These are phyloP conservation scores for Candida nanaspora DNA, from an alignment of 805 yeast species.

Conservation along the genomic window DNA sequence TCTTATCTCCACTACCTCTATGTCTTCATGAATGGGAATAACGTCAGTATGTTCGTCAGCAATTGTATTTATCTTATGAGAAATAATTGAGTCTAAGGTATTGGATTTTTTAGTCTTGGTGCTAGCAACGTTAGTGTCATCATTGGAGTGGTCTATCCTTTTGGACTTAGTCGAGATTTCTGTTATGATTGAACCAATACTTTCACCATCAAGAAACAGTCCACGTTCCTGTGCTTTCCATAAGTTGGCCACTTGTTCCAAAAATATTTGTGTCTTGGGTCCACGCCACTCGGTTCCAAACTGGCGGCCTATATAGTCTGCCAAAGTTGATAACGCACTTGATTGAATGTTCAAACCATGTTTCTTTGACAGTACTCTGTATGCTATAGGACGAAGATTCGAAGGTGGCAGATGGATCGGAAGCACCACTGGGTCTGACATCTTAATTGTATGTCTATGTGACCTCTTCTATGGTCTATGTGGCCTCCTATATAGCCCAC, in stretches of 20 bases:
- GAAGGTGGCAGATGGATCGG: conserved; percentile 78
- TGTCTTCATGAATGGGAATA: not conserved
- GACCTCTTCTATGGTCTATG: too few species aligned
- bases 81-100: not conserved
- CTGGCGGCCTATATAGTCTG: conserved; percentile 65
- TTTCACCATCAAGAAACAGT: conserved; percentile 71
- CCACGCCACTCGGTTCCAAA: conserved; percentile 88
- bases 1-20: not conserved
- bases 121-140: too few species aligned
- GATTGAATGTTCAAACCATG: conserved; percentile 88
- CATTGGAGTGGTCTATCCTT: too few species aligned
- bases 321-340: conserved; percentile 66
- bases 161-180: too few species aligned
- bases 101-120: conserved; percentile 2
- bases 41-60: not conserved
- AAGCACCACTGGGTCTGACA: conserved; percentile 38
- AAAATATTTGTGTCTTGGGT: conserved; percentile 47
- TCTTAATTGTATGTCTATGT: not conserved
- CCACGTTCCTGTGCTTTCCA: conserved; percentile 94
- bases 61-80: not conserved
- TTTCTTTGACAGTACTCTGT: conserved; percentile 82
- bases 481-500: too few species aligned
- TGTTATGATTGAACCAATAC: conserved; percentile 53
- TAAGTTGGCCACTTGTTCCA: conserved; percentile 70
- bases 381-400: conserved; percentile 85